Percentiles rank a stretch among this genome's conserved stretches.
Conservation (phyloP, 164 flowering plant species). For the Umbellularia californica region DNA sequence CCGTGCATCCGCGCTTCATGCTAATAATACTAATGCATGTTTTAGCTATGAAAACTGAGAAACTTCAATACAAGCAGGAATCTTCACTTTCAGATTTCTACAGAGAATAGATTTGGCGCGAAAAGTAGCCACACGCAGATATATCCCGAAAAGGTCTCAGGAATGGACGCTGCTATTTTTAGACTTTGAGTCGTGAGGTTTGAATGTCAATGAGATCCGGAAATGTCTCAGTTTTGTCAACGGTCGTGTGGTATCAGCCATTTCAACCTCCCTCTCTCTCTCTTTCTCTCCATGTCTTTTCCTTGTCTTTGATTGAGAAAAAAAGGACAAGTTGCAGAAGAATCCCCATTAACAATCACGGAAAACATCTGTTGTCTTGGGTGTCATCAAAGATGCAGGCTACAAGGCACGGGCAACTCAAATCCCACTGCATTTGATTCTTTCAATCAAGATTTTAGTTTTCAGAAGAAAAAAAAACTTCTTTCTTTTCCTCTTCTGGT, state of each 20-base stretch:
- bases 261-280: not conserved
- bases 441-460: not conserved
- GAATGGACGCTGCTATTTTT: conserved; percentile 1
- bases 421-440: not conserved
- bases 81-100: too few species aligned
- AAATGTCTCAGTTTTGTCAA: not conserved
- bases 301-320: too few species aligned
- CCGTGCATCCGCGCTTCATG: too few species aligned
- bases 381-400: not conserved
- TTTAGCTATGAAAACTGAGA: too few species aligned
- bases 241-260: not conserved
- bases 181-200: conserved; percentile 7
- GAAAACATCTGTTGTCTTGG: not conserved
- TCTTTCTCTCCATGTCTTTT: not conserved
- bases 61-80: too few species aligned
- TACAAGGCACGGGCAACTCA: conserved; percentile 5
- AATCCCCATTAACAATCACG: not conserved
- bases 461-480: not conserved
- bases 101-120: too few species aligned
- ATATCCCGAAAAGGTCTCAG: not conserved
- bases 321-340: conserved; percentile 1
- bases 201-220: not conserved
- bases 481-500: not conserved
- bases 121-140: too few species aligned
- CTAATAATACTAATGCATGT: too few species aligned